phyloP scores from a whole-genome alignment of 768 basidiomycete genomes.

The Suillus paluster region DNA sequence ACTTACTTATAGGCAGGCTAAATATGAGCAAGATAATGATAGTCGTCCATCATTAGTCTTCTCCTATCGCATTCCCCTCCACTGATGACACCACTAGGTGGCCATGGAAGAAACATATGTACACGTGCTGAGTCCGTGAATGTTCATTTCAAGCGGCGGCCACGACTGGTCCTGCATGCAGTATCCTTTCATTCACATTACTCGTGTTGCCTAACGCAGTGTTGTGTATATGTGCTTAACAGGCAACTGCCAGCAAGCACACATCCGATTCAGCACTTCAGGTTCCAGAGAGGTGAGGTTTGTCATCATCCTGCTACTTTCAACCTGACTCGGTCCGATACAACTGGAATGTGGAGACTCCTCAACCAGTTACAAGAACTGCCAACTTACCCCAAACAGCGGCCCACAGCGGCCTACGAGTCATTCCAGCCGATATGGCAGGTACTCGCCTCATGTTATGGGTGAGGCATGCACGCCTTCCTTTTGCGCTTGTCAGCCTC shows the following conservation, averaged over 20 bases:
- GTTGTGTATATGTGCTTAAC: neutral
- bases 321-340: neutral
- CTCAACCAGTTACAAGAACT: neutral
- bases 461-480: conserved; percentile 1
- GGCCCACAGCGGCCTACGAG: neutral
- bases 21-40: neutral
- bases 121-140: neutral
- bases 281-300: neutral
- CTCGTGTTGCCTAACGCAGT: neutral
- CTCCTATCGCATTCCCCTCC: neutral
- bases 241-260: neutral
- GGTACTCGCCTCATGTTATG: conserved; percentile 1
- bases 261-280: neutral
- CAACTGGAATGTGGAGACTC: neutral
- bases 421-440: neutral
- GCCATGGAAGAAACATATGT: no score
- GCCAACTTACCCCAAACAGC: neutral
- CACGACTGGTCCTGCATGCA: conserved; percentile 1
- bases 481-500: conserved; percentile 5
- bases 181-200: neutral
- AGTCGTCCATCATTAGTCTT: neutral
- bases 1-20: neutral
- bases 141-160: neutral
- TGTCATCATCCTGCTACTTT: neutral
- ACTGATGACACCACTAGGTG: neutral